These are phyloP conservation scores for Backusella luteola DNA, from an alignment of 192 early-diverging fungal genomes.

Conservation along the genomic window DNA sequence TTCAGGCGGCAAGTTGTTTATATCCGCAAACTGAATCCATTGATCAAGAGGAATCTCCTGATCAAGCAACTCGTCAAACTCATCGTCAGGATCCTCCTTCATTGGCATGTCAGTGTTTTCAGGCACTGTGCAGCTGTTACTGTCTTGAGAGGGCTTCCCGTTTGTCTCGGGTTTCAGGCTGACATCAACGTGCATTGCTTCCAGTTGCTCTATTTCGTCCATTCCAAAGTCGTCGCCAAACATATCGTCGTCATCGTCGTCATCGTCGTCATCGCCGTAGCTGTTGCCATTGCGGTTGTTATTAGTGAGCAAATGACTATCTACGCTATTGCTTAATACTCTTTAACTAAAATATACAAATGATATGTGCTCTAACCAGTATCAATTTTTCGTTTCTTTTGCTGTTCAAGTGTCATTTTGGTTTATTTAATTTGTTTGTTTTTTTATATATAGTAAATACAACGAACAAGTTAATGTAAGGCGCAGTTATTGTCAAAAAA, in stretches of 20 bases:
- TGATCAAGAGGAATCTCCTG: not conserved
- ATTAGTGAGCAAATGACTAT: not conserved
- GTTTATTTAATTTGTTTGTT: not conserved
- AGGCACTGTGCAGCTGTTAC: not conserved
- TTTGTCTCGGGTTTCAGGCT: too few species aligned
- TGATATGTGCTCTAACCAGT: not conserved
- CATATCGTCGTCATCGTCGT: constrained; percentile 9
- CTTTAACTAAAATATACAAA: not conserved
- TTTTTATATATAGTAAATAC: not conserved
- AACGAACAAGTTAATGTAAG: not conserved
- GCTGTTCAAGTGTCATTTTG: not conserved
- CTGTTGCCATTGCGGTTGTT: not conserved
- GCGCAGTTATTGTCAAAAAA: not conserved
- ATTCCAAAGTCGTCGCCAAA: constrained; percentile 33
- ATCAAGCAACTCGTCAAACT: not conserved
- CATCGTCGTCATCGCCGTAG: not conserved
- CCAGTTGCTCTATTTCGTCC: constrained; percentile 14
- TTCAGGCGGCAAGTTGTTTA: not conserved
- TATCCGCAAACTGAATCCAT: not conserved
- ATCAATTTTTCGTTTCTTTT: not conserved
- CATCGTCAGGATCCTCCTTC: not conserved
- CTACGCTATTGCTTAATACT: not conserved
- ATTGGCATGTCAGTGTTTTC: not conserved
- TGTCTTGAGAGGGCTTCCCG: not conserved
- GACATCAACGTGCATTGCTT: not conserved